A percentile compares a stretch with the other conserved stretches of the same genome.
These are phyloP conservation scores for Hortiboletus campestris DNA, from an alignment of 768 basidiomycete species.

Conservation along the genomic window DNA sequence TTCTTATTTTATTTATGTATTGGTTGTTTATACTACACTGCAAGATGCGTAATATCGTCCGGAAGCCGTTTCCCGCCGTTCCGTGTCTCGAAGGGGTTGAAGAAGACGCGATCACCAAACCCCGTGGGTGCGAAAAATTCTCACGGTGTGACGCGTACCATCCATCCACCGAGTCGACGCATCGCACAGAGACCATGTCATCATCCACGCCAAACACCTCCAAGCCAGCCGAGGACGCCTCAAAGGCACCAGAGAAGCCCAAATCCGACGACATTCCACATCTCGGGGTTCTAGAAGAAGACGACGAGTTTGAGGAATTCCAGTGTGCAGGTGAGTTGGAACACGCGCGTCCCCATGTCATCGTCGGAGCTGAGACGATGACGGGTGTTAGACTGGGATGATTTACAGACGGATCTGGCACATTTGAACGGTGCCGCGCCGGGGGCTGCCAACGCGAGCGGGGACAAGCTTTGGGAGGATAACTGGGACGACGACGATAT, in stretches of 20 bases:
- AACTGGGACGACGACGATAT: conserved; percentile 99
- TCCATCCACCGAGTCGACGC: neutral
- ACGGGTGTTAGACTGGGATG: conserved; percentile 70
- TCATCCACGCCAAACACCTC: conserved; percentile 47
- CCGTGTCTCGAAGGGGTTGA: neutral
- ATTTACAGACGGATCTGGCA: conserved; percentile 78
- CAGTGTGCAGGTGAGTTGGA: conserved; percentile 64
- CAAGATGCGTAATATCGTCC: neutral
- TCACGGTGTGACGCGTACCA: conserved; percentile 23
- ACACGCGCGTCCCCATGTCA: too few relatives aligned
- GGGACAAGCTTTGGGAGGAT: conserved; percentile 97
- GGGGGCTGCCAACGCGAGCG: conserved; percentile 73
- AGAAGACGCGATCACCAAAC: too few relatives aligned
- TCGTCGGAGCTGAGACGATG: neutral
- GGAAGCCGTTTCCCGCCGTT: neutral
- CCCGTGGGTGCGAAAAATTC: conserved; percentile 6
- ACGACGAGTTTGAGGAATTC: conserved; percentile 97
- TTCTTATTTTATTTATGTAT: conserved; percentile 36
- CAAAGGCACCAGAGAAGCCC: conserved; percentile 36
- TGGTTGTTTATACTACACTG: conserved; percentile 5
- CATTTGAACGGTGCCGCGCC: conserved; percentile 73
- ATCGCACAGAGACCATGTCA: conserved; percentile 32
- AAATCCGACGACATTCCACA: conserved; percentile 52
- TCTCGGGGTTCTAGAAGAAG: conserved; percentile 91
- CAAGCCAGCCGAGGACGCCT: conserved; percentile 36